Conservation (phyloP, 495 filamentous ascomycete genomes). For the Acidomyces sp. region DNA sequence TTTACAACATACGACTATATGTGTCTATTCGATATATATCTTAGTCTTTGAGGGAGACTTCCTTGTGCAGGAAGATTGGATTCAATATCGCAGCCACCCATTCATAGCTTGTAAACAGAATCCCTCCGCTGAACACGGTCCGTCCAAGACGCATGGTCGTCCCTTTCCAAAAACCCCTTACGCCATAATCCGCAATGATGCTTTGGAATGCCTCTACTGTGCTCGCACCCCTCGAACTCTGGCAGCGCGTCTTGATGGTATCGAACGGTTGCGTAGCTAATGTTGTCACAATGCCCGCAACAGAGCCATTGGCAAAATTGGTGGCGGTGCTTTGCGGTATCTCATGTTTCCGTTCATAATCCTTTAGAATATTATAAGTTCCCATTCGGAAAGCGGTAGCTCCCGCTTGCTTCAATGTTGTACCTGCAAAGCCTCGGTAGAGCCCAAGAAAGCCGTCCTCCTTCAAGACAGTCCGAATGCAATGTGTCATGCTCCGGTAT, state of each 20-base stretch:
- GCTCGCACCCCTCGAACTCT: slow-evolving; percentile 41
- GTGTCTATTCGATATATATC: background rate
- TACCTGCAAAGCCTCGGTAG: slow-evolving; percentile 48
- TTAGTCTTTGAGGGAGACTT: background rate
- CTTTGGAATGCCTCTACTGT: slow-evolving; percentile 40
- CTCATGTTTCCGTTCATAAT: slow-evolving; percentile 35
- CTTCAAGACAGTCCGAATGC: slow-evolving; percentile 34
- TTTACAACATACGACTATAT: background rate
- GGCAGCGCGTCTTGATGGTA: slow-evolving; percentile 50
- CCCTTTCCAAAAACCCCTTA: slow-evolving; percentile 51
- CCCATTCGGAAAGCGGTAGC: slow-evolving; percentile 54
- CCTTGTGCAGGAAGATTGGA: slow-evolving; percentile 4
- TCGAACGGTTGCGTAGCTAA: slow-evolving; percentile 54
- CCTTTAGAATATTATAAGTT: slow-evolving; percentile 54
- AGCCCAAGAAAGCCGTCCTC: slow-evolving; percentile 43
- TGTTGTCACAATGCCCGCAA: slow-evolving; percentile 49
- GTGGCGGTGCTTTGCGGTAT: slow-evolving; percentile 34
- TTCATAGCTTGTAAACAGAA: slow-evolving; percentile 53
- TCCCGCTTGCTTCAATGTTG: slow-evolving; percentile 53
- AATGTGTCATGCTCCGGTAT: slow-evolving; percentile 41
- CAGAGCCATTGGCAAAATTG: slow-evolving; percentile 48
- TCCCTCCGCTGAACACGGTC: slow-evolving; percentile 51
- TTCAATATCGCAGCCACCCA: slow-evolving; percentile 30
- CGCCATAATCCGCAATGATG: slow-evolving; percentile 41
- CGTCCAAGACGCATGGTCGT: slow-evolving; percentile 54